Evolutionary conservation across 495 filamentous ascomycete genomes (phyloP).

Genomic region (Xylaria palmicola): DNA sequence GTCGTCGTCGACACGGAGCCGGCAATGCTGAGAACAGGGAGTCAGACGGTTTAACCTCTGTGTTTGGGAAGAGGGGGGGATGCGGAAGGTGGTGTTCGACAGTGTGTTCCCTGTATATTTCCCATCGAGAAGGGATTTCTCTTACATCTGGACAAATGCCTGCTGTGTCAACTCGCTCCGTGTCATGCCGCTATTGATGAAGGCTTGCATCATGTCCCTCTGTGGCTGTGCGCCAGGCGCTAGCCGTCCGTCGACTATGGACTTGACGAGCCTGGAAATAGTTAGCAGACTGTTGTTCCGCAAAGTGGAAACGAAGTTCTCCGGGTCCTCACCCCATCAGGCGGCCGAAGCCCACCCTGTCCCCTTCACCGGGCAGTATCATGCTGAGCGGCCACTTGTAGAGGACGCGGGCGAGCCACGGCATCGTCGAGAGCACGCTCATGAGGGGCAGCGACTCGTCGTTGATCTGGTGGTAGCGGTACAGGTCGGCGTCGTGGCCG

Average conservation of each 20-base stretch:
- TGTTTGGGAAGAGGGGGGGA: no score
- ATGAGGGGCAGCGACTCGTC: constrained; percentile 21
- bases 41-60: background rate
- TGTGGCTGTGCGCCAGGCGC: constrained; percentile 10
- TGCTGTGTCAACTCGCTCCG: constrained; percentile 16
- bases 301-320: background rate
- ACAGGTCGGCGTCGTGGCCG: constrained; percentile 30
- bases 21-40: constrained; percentile 36
- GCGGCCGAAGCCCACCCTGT: constrained; percentile 28
- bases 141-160: constrained; percentile 20
- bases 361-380: constrained; percentile 21
- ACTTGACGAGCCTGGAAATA: constrained; percentile 13
- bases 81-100: no score
- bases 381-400: constrained; percentile 19
- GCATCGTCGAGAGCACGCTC: constrained; percentile 16
- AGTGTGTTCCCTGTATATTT: no score
- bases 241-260: constrained; percentile 20
- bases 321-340: constrained; percentile 21
- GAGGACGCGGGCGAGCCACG: constrained; percentile 17
- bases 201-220: constrained; percentile 20
- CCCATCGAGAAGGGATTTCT: no score
- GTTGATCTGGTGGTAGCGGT: constrained; percentile 26
- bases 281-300: background rate
- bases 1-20: constrained; percentile 62
- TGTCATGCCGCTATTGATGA: constrained; percentile 16